These are phyloP conservation scores for Poa annua DNA, from an alignment of 176 grass and related monocot genomes.

Conservation along the genomic window DNA sequence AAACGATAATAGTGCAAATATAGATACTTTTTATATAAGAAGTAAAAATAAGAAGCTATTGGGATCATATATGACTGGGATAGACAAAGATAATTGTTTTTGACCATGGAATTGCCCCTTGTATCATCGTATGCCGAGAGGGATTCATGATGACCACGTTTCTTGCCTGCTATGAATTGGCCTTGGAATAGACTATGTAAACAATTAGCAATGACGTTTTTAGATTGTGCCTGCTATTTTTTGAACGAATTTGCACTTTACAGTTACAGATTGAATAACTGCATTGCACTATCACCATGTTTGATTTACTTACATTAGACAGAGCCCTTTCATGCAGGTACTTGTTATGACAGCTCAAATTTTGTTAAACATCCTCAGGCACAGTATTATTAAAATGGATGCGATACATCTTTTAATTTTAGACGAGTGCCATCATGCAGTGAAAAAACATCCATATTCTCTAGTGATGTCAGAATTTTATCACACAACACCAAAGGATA, in stretches of 20 bases:
- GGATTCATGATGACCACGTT: neutral
- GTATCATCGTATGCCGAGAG: neutral
- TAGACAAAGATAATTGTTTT: neutral
- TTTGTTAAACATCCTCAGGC: slow-evolving; percentile 99
- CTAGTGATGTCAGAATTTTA: slow-evolving; percentile 99
- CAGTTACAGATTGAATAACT: slow-evolving; percentile 4
- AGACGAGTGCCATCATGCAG: slow-evolving; percentile 99
- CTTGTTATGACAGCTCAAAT: slow-evolving; percentile 99
- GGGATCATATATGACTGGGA: neutral
- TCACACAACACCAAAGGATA: slow-evolving; percentile 91
- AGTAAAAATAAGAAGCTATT: neutral
- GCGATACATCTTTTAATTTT: slow-evolving; percentile 97
- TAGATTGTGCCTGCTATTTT: slow-evolving; percentile 8
- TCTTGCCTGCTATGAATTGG: slow-evolving; percentile 23
- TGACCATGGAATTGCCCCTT: neutral
- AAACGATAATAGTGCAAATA: neutral
- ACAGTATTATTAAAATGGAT: slow-evolving; percentile 99
- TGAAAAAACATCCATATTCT: slow-evolving; percentile 99
- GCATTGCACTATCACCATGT: neutral
- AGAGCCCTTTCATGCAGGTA: slow-evolving; percentile 70
- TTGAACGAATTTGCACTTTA: slow-evolving; percentile 6
- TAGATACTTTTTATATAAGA: neutral
- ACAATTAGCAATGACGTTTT: neutral
- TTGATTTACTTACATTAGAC: slow-evolving; percentile 42
- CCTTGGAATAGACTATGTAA: slow-evolving; percentile 1